phyloP scores from a whole-genome alignment of 495 filamentous ascomycete genomes.

The Amorphotheca resinae region DNA sequence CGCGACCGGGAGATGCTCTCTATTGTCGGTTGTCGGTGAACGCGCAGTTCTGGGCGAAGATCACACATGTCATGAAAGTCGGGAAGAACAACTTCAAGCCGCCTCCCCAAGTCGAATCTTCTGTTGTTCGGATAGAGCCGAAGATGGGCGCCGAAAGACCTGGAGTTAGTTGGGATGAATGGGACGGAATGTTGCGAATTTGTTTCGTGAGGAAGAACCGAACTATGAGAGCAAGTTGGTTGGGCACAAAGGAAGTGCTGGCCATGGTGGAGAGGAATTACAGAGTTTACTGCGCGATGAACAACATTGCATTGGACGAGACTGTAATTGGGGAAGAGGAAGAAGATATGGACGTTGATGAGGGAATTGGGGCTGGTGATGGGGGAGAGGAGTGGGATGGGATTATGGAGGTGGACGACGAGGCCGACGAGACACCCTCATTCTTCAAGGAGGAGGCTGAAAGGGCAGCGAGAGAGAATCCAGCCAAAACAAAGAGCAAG shows the following conservation, averaged over 20 bases:
- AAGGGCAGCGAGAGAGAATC: constrained; percentile 29
- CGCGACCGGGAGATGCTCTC: constrained; percentile 65
- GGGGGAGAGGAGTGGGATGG: constrained; percentile 37
- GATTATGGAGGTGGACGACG: constrained; percentile 39
- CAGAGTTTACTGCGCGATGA: constrained; percentile 74
- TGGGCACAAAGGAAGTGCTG: constrained; percentile 66
- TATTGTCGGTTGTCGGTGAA: constrained; percentile 84
- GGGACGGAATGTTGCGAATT: constrained; percentile 80
- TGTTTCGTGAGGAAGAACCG: constrained; percentile 63
- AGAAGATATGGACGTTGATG: constrained; percentile 37
- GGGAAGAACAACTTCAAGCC: constrained; percentile 92
- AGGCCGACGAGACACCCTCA: constrained; percentile 47
- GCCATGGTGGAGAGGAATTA: constrained; percentile 77
- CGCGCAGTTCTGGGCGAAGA: constrained; percentile 86
- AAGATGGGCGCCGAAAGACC: constrained; percentile 63
- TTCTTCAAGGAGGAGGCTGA: constrained; percentile 64
- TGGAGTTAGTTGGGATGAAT: constrained; percentile 83
- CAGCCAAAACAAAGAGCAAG: constrained; percentile 38
- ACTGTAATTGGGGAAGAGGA: constrained; percentile 34
- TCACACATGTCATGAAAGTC: constrained; percentile 74
- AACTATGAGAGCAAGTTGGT: constrained; percentile 63
- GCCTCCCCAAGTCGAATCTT: constrained; percentile 79
- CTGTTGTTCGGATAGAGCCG: constrained; percentile 63
- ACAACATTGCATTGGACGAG: constrained; percentile 69
- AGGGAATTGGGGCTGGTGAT: constrained; percentile 30